Conservation (phyloP, 495 filamentous ascomycete species). For the Antarctomyces pellizariae region DNA sequence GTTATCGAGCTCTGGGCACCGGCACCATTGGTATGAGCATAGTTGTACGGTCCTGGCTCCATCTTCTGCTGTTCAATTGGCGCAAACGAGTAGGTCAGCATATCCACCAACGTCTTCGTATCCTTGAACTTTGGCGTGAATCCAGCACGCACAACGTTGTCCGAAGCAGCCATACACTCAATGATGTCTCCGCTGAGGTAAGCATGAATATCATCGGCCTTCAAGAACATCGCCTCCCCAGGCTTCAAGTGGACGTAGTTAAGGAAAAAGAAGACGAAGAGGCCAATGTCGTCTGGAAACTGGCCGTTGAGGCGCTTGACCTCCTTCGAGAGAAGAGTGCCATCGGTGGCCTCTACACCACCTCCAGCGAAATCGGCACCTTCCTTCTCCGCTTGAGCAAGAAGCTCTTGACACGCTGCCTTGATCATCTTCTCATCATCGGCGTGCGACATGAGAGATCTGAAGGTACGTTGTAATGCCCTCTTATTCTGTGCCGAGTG, state of each 20-base stretch:
- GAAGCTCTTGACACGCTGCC: constrained; percentile 36
- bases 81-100: constrained; percentile 87
- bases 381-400: constrained; percentile 41
- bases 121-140: constrained; percentile 99
- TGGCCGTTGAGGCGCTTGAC: constrained; percentile 51
- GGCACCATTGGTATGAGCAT: constrained; percentile 53
- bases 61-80: constrained; percentile 91
- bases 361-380: constrained; percentile 37
- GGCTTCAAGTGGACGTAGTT: constrained; percentile 61
- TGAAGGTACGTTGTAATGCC: constrained; percentile 50
- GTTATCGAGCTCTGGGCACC: constrained; percentile 47
- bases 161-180: constrained; percentile 94
- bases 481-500: constrained; percentile 48
- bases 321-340: constrained; percentile 50
- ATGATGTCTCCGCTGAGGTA: constrained; percentile 93
- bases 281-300: constrained; percentile 54
- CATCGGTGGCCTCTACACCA: constrained; percentile 32
- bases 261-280: constrained; percentile 61
- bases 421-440: constrained; percentile 42
- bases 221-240: constrained; percentile 89
- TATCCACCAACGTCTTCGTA: constrained; percentile 65
- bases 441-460: constrained; percentile 51
- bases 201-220: constrained; percentile 90
- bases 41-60: constrained; percentile 59
- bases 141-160: constrained; percentile 92